Conservation (phyloP, 75 land plant genomes). For the Selaginella tamariscina region DNA sequence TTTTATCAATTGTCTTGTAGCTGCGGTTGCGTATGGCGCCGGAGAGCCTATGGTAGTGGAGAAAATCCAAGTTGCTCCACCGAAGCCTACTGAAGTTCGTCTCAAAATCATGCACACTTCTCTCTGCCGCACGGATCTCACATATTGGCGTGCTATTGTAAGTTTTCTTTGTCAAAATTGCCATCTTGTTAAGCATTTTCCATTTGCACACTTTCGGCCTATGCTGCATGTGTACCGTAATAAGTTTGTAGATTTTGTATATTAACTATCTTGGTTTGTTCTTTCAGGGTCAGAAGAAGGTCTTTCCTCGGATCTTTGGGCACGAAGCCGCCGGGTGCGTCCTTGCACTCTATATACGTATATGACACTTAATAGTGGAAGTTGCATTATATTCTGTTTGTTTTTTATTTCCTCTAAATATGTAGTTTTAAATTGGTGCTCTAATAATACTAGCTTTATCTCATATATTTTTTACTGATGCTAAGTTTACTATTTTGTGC, state of each 20-base stretch:
- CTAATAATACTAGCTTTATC: not conserved
- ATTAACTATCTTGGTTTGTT: not conserved
- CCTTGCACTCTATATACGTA: too few relatives aligned
- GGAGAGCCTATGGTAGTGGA: not conserved
- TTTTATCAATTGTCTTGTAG: not conserved
- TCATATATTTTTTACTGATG: not conserved
- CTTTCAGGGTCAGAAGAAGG: slow-evolving; percentile 21
- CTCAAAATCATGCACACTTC: not conserved
- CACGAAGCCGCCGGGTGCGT: slow-evolving; percentile 83
- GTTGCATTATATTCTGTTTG: too few relatives aligned
- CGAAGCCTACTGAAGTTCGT: slow-evolving; percentile 1
- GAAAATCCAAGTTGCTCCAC: not conserved
- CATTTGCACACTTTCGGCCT: slow-evolving; percentile 22
- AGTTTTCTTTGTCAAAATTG: too few relatives aligned
- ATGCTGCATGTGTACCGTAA: not conserved
- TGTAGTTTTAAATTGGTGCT: too few relatives aligned
- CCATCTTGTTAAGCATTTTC: slow-evolving; percentile 48
- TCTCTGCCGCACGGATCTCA: not conserved
- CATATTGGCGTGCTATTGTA: not conserved
- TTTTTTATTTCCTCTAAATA: too few relatives aligned
- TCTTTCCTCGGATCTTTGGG: slow-evolving; percentile 80
- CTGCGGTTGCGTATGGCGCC: slow-evolving; percentile 24
- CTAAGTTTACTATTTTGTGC: not conserved
- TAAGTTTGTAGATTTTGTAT: not conserved
- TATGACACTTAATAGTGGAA: too few relatives aligned